Conservation (phyloP, 257 asterid genomes). For the Rehmannia glutinosa region DNA sequence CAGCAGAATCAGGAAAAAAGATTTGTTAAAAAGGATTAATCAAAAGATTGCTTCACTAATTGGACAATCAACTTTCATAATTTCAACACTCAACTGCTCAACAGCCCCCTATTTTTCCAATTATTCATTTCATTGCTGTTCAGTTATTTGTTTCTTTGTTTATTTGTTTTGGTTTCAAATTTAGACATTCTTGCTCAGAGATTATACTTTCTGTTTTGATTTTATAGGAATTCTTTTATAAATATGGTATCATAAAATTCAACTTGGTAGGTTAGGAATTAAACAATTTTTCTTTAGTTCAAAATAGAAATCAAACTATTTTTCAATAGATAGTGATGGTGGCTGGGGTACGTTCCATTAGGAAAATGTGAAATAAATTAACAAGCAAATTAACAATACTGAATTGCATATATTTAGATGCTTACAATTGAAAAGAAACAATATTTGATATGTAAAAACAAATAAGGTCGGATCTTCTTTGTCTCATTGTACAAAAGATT, state of each 20-base stretch:
- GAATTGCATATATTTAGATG: not conserved
- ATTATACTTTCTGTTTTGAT: not conserved
- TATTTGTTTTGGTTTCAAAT: too few relatives aligned
- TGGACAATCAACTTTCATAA: not conserved
- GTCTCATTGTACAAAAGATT: too few relatives aligned
- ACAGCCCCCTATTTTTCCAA: conserved; percentile 8
- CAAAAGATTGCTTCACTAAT: conserved; percentile 7
- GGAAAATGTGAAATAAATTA: not conserved
- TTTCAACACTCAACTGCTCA: not conserved
- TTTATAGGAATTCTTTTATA: not conserved
- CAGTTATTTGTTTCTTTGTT: conserved; percentile 4
- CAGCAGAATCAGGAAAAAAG: not conserved
- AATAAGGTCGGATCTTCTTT: too few relatives aligned
- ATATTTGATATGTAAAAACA: too few relatives aligned
- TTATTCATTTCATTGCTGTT: not conserved
- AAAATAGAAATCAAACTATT: not conserved
- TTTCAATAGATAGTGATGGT: not conserved
- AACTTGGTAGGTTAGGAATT: not conserved
- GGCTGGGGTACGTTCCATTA: not conserved
- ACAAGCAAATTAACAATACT: not conserved
- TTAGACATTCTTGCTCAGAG: not conserved
- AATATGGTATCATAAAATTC: not conserved
- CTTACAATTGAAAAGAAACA: too few relatives aligned
- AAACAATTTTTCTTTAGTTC: not conserved
- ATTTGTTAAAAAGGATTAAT: conserved; percentile 22